Conservation (phyloP, 2,329 filamentous ascomycete genomes). For the Alternaria sp. region DNA sequence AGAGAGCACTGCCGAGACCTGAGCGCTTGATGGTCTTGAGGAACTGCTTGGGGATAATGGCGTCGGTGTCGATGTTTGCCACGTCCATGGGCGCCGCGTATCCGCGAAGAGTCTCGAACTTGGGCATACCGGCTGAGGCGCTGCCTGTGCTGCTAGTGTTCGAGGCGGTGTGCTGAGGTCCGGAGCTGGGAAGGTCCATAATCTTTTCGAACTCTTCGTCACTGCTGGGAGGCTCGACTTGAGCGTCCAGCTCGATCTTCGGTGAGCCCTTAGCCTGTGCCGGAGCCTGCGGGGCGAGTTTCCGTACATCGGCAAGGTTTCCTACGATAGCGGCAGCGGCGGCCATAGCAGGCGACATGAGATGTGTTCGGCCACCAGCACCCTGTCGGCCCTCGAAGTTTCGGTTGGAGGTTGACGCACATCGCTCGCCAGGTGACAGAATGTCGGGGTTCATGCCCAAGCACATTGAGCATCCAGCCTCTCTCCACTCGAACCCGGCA, state of each 20-base stretch:
- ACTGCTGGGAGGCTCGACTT: slow-evolving; percentile 65
- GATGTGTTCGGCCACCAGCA: slow-evolving; percentile 86
- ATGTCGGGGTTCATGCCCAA: slow-evolving; percentile 99
- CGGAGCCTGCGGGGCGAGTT: slow-evolving; percentile 66
- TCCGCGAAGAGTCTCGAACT: slow-evolving; percentile 84
- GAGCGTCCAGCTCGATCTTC: slow-evolving; percentile 65
- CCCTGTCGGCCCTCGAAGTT: slow-evolving; percentile 98
- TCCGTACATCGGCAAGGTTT: slow-evolving; percentile 90
- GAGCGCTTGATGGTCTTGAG: slow-evolving; percentile 99
- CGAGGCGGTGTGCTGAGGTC: slow-evolving; percentile 73
- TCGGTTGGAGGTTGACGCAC: slow-evolving; percentile 93
- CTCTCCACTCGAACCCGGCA: slow-evolving; percentile 96
- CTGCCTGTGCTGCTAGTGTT: slow-evolving; percentile 54
- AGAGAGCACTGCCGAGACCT: slow-evolving; percentile 86
- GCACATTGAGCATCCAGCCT: slow-evolving; percentile 99
- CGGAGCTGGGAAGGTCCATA: slow-evolving; percentile 64
- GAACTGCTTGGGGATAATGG: slow-evolving; percentile 99
- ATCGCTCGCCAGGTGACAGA: slow-evolving; percentile 87
- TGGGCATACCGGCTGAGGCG: slow-evolving; percentile 72
- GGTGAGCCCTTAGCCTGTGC: slow-evolving; percentile 59
- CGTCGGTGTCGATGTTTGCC: slow-evolving; percentile 96
- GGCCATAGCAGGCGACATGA: slow-evolving; percentile 98
- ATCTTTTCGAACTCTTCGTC: slow-evolving; percentile 71
- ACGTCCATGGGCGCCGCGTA: slow-evolving; percentile 87
- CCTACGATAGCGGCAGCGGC: slow-evolving; percentile 89